Evolutionary conservation across 1,139 yeast genomes (phyloP).

Genomic region (Lodderomyces jiufengensis): DNA sequence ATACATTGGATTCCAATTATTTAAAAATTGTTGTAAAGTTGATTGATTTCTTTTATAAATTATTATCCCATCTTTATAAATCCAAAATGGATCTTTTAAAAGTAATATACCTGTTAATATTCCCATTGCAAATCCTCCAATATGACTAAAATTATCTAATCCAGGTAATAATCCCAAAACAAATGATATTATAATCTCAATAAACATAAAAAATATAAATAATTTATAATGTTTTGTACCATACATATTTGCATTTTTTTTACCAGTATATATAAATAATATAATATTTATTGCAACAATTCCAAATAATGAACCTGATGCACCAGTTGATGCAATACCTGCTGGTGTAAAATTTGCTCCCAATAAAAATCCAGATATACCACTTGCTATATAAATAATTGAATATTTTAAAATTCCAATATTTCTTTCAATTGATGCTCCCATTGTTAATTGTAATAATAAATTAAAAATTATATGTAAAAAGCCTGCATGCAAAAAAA

Average conservation of each 20-base stretch:
- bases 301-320: slow-evolving; percentile 74
- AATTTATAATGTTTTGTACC: slow-evolving; percentile 41
- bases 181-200: slow-evolving; percentile 58
- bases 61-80: slow-evolving; percentile 41
- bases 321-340: slow-evolving; percentile 71
- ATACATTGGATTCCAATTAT: slow-evolving; percentile 42
- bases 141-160: slow-evolving; percentile 70
- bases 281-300: slow-evolving; percentile 61
- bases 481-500: slow-evolving; percentile 75
- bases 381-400: slow-evolving; percentile 57
- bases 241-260: slow-evolving; percentile 42
- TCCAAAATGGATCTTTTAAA: slow-evolving; percentile 58
- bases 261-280: slow-evolving; percentile 55
- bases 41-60: slow-evolving; percentile 35
- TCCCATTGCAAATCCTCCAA: slow-evolving; percentile 75
- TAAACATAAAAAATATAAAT: slow-evolving; percentile 46
- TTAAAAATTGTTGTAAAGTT: slow-evolving; percentile 39
- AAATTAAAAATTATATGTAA: slow-evolving; percentile 66
- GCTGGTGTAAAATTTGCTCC: slow-evolving; percentile 73
- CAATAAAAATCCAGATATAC: slow-evolving; percentile 64
- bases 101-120: slow-evolving; percentile 48
- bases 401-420: slow-evolving; percentile 58
- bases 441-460: slow-evolving; percentile 59
- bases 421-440: slow-evolving; percentile 56
- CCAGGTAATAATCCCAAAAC: slow-evolving; percentile 73